Base-by-base conservation (phyloP, 108 stramenopile species). In the Mayamaea pseudoterrestris region DNA sequence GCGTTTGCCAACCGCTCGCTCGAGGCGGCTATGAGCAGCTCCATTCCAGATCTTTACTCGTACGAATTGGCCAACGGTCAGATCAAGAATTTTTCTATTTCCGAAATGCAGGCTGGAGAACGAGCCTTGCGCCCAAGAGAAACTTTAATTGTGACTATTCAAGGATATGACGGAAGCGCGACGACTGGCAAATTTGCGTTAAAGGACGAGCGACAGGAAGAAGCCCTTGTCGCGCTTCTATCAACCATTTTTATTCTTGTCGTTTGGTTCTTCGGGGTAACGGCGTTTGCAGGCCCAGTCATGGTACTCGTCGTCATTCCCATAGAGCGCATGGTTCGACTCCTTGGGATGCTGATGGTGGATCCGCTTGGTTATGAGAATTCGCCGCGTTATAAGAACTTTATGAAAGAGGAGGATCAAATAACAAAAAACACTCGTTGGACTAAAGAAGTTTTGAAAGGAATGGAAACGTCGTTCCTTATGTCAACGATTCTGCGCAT, bases 401-500 rank as follows among this genome's bases (percentile, higher is more conserved):
- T 81, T 36, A 47, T 67, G 17, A 35, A 58, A 9, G 87, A 89
- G 52, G 71, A 71, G 20, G 74, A 83, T n/a, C 42, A 57, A 25
- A 55, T 64, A 31, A 45, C 64, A 36, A 63, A 68, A 30, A 67
- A 61, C n/a, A 60, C 57, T 3, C 55, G 47, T 12, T 89, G 87
- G 87, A 65, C 64, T 6, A 74, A 70, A 36, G 87, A 89, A 37
- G 73, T 81, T 27, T 51, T 89, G 13, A 76, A 76, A 44, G 87
- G 84, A 43, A 77, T 77, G 76, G 76, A 77, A 34, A 77, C 76
- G 18, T 64, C 69, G 27, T 90, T 84, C 47, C 66, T 90, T 8
- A 90, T 90, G 88, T 77, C 73, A 6, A 91, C 96, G 7, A 91
- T 97, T 51, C 37, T 78, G 13, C 83, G 90, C 8, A 94, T 97